These are phyloP conservation scores for Penicillium sp. DNA, from an alignment of 2,329 filamentous ascomycete genomes.

Conservation along the genomic window DNA sequence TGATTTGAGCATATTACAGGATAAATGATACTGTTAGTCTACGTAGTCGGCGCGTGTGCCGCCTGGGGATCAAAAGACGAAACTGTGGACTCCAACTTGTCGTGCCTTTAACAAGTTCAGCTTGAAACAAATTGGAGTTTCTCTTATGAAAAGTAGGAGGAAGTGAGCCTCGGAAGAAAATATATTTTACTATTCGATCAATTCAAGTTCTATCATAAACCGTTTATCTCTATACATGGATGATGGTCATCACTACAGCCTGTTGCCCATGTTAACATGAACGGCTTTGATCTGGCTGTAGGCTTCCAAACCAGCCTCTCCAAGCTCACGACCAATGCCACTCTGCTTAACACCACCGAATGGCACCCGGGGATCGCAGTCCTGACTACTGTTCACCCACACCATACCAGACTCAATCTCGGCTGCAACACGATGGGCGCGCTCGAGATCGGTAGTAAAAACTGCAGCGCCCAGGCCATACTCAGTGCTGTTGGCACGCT, in stretches of 20 bases:
- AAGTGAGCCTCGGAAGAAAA: too few relatives aligned
- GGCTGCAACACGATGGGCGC: constrained; percentile 46
- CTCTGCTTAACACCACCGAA: constrained; percentile 53
- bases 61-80: too few relatives aligned
- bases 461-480: constrained; percentile 50
- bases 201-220: background rate
- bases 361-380: constrained; percentile 46
- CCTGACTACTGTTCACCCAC: constrained; percentile 51
- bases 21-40: too few relatives aligned
- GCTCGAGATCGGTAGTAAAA: constrained; percentile 48
- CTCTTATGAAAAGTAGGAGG: too few relatives aligned
- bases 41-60: too few relatives aligned
- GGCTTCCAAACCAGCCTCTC: constrained; percentile 46
- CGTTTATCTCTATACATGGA: background rate
- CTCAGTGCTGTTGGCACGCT: constrained; percentile 44
- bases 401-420: constrained; percentile 53
- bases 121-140: too few relatives aligned
- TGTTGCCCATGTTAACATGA: constrained; percentile 46
- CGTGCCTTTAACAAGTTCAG: too few relatives aligned
- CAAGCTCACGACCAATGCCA: constrained; percentile 56
- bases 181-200: background rate
- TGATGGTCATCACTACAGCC: constrained; percentile 23
- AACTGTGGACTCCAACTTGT: too few relatives aligned
- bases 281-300: constrained; percentile 47
- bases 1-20: too few relatives aligned